phyloP scores from a whole-genome alignment of 768 basidiomycete species.

The Leccinum longicurvipes region DNA sequence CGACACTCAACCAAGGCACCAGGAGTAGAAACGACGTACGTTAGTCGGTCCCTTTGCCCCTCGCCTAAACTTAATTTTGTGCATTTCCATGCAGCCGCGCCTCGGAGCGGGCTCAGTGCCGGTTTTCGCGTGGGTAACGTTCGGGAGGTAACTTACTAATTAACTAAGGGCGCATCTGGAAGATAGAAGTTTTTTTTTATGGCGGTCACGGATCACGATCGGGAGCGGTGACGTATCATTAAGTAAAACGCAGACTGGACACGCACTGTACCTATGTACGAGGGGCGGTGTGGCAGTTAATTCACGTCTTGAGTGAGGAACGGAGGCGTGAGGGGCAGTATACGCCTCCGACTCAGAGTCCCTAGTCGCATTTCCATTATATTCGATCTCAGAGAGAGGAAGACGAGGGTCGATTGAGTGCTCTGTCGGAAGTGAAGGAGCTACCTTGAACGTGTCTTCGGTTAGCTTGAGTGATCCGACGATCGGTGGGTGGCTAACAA shows the following conservation, averaged over 20 bases:
- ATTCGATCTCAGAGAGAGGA: not conserved
- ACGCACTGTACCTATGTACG: not conserved
- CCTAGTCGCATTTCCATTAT: not conserved
- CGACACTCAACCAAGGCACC: not conserved
- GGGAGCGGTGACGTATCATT: not conserved
- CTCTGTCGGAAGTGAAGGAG: too few species aligned
- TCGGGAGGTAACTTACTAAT: not conserved
- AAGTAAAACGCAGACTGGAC: not conserved
- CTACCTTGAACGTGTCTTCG: not conserved
- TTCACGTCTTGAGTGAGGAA: not conserved
- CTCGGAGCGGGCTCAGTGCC: not conserved
- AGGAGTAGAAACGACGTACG: too few species aligned
- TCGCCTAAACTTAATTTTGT: not conserved
- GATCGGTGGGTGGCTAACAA: too few species aligned
- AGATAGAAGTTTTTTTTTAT: not conserved
- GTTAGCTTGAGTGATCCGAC: not conserved
- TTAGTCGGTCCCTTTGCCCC: not conserved
- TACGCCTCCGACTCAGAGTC: not conserved
- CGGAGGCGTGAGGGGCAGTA: not conserved
- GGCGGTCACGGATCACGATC: not conserved
- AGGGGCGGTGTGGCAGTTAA: not conserved
- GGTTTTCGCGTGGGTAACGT: not conserved
- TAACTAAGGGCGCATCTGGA: not conserved
- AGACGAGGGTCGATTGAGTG: not conserved
- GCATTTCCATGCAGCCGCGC: not conserved